A percentile compares a stretch with the other conserved stretches of the same genome.
Conservation (phyloP, 768 basidiomycete species). For the Harrya chromipes region DNA sequence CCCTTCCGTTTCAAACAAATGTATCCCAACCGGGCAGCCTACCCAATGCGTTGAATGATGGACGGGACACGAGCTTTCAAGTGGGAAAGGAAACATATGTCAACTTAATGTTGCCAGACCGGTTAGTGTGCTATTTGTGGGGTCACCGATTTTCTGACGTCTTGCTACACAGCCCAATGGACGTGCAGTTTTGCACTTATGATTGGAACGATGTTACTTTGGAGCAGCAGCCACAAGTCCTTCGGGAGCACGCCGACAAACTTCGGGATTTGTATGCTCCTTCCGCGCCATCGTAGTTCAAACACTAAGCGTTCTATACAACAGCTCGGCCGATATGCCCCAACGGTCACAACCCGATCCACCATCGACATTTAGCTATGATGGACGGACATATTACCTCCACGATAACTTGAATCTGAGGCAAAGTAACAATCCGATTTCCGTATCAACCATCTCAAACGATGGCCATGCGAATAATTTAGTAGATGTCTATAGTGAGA, state of each 20-base stretch:
- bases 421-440: constrained; percentile 35
- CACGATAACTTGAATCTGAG: constrained; percentile 46
- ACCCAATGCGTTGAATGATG: not conserved
- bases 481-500: constrained; percentile 41
- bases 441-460: constrained; percentile 1
- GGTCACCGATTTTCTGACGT: constrained; percentile 2
- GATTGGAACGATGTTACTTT: constrained; percentile 28
- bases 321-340: constrained; percentile 33
- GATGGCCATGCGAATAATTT: not conserved
- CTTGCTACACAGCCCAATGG: constrained; percentile 45
- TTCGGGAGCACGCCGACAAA: constrained; percentile 40
- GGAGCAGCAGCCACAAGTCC: constrained; percentile 37
- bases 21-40: not conserved
- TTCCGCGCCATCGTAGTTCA: not conserved
- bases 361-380: constrained; percentile 41
- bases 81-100: constrained; percentile 37
- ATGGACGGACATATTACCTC: constrained; percentile 44
- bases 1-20: not conserved
- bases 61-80: constrained; percentile 29
- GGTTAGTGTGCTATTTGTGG: constrained; percentile 34
- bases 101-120: constrained; percentile 56
- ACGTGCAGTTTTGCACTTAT: constrained; percentile 49
- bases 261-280: constrained; percentile 44
- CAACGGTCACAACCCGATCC: constrained; percentile 41
- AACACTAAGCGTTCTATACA: constrained; percentile 4